Conservation (phyloP, 805 yeast species). For the Teunomyces atbi region DNA sequence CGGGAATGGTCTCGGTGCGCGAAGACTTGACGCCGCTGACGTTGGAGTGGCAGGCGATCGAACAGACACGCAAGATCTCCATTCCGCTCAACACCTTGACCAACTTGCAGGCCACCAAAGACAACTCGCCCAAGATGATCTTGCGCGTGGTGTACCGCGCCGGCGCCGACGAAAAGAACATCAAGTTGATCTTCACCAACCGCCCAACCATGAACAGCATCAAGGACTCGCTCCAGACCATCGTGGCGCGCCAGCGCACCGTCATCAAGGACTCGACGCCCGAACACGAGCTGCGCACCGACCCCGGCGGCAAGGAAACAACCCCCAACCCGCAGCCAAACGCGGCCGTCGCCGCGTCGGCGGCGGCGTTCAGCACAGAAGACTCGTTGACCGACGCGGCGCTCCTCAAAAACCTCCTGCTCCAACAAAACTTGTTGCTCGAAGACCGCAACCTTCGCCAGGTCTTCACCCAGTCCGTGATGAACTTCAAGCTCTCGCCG, state of each 20-base stretch:
- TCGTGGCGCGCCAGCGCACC: constrained; percentile 64
- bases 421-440: constrained; percentile 75
- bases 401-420: constrained; percentile 64
- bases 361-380: constrained; percentile 8
- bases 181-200: constrained; percentile 61
- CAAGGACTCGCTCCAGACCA: constrained; percentile 64
- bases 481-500: constrained; percentile 70
- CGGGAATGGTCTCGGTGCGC: constrained; percentile 40
- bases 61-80: constrained; percentile 30
- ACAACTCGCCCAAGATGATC: constrained; percentile 63
- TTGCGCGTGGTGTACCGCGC: constrained; percentile 54
- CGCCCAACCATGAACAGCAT: constrained; percentile 74
- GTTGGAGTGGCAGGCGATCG: constrained; percentile 45
- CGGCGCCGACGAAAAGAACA: constrained; percentile 27
- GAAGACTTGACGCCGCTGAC: constrained; percentile 43
- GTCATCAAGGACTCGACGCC: constrained; percentile 36
- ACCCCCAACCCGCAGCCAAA: background rate
- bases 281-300: no score
- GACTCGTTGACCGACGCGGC: constrained; percentile 36
- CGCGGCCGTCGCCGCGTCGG: constrained; percentile 1
- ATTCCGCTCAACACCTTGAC: constrained; percentile 35
- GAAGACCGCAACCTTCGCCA: constrained; percentile 68
- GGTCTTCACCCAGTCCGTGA: constrained; percentile 85
- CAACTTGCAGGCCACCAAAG: constrained; percentile 69
- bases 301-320: no score